Conservation (phyloP, 257 asterid species). For the Nicotiana paniculata region DNA sequence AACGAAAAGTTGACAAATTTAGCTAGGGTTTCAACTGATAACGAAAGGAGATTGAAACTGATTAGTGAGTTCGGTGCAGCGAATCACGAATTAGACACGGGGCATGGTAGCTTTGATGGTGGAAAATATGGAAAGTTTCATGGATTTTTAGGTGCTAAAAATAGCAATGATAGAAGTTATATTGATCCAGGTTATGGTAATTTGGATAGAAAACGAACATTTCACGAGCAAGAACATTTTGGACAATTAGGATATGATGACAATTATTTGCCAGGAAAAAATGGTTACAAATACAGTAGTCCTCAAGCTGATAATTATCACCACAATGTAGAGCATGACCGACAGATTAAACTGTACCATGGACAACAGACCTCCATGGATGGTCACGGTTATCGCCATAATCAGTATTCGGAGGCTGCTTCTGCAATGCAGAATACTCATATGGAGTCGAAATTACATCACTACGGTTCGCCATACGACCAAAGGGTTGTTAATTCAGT, state of each 20-base stretch:
- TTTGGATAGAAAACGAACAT: slow-evolving; percentile 21
- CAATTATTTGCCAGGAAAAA: slow-evolving; percentile 20
- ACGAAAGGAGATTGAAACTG: slow-evolving; percentile 66
- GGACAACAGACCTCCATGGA: slow-evolving; percentile 24
- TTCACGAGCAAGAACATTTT: slow-evolving; percentile 4
- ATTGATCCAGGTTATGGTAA: slow-evolving; percentile 9
- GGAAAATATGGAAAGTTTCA: slow-evolving; percentile 18
- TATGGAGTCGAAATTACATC: slow-evolving; percentile 26
- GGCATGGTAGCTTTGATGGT: slow-evolving; percentile 3
- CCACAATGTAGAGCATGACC: slow-evolving; percentile 16
- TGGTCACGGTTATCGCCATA: slow-evolving; percentile 10
- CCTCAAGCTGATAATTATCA: slow-evolving; percentile 23
- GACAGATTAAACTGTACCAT: slow-evolving; percentile 18
- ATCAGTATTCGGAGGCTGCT: slow-evolving; percentile 19
- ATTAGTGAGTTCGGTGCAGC: slow-evolving; percentile 66
- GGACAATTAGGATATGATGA: slow-evolving; percentile 15
- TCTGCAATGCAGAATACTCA: slow-evolving; percentile 19
- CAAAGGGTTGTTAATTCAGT: slow-evolving; percentile 16
- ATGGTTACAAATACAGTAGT: slow-evolving; percentile 21
- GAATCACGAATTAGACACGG: slow-evolving; percentile 14
- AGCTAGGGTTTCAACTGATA: slow-evolving; percentile 27
- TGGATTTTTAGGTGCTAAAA: neutral
- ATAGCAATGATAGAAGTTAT: slow-evolving; percentile 5
- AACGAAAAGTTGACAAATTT: slow-evolving; percentile 10
- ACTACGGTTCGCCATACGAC: slow-evolving; percentile 18